Evolutionary conservation across 208 protist genomes (phyloP), one percentile per base, ranked within the genome.

Genomic region (Acanthamoeba royreba): DNA sequence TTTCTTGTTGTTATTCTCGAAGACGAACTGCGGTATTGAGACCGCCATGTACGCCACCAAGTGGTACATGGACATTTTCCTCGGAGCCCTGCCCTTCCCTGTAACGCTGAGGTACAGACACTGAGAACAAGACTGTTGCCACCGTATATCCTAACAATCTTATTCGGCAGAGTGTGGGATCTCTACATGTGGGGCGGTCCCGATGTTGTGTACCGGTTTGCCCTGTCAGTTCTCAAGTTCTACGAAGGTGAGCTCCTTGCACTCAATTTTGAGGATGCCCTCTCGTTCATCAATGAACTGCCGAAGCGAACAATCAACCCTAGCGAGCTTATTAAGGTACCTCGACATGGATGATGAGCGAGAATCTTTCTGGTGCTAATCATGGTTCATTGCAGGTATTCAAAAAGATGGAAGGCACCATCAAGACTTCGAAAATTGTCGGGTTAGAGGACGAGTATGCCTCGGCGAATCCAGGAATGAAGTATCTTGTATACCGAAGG

Each of bases 31-130:
- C 25, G 40, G 40, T 38, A 46, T 81, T 25, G 40, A 47, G 69
- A 43, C 69, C 7, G 40, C 38, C 17, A 46, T 46, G 38, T 81
- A 81, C 22, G 69, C 69, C 25, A 81, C 69, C 8, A 81, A 81
- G 40, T 81, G 69, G 69, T 81, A 81, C 69, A 81, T 81, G 69
- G 69, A 46, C 69, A 81, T 81, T 22, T 81, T 81, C 40, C 40
- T 81, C 9, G 69, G 69, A 4, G 33, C 69, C 69, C 69, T 81
- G 4, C 69, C 69, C 33, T 81, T 81, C 69, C 69, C 33, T 0
- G 69, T 81, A 28, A 38, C 45, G 40, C 69, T 81, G 19, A 81
- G 69, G 69, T 81, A 43, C 11, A 22, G 5, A 15, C 25, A 11
- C 15, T 11, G 13, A 40, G 13, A 40, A 8, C 22, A 81, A 1